Percentiles rank a stretch among this genome's conserved stretches.
phyloP scores from a whole-genome alignment of 2,329 filamentous ascomycete species.

The Cytospora chrysosperma region DNA sequence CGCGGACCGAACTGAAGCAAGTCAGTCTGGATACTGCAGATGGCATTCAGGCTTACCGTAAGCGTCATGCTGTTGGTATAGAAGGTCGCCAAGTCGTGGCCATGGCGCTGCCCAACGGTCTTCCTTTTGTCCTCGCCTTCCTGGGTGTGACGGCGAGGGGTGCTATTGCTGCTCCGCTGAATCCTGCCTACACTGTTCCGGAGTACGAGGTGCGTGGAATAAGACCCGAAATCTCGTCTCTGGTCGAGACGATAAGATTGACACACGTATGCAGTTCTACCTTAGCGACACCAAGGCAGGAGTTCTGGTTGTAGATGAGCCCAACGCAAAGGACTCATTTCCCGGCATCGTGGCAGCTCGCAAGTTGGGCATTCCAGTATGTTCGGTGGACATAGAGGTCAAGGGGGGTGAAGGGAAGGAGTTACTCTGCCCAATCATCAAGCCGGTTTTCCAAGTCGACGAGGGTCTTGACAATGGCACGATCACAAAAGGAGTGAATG shows the following conservation, averaged over 20 bases:
- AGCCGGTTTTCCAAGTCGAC: background rate
- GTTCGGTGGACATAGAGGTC: slow-evolving; percentile 59
- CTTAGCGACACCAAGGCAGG: slow-evolving; percentile 83
- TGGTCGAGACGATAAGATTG: background rate
- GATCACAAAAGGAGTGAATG: slow-evolving; percentile 55
- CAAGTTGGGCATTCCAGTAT: slow-evolving; percentile 85
- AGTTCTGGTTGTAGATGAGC: slow-evolving; percentile 72
- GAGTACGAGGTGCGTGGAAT: slow-evolving; percentile 63
- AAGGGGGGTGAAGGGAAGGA: slow-evolving; percentile 38
- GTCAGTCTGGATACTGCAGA: background rate
- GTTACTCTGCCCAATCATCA: background rate
- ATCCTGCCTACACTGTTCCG: slow-evolving; percentile 83
- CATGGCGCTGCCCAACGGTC: slow-evolving; percentile 2
- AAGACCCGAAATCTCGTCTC: background rate
- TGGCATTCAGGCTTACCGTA: background rate
- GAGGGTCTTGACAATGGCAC: background rate
- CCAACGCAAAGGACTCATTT: slow-evolving; percentile 63
- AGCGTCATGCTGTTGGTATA: background rate
- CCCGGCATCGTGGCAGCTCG: slow-evolving; percentile 74
- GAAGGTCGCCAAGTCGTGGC: slow-evolving; percentile 1
- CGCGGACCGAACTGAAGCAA: background rate
- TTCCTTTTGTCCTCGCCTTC: slow-evolving; percentile 75
- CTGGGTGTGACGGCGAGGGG: slow-evolving; percentile 84
- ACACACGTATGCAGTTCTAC: slow-evolving; percentile 56
- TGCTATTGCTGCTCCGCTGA: slow-evolving; percentile 80